Conservation (phyloP, 805 yeast species). For the Ogataea pignaliae region DNA sequence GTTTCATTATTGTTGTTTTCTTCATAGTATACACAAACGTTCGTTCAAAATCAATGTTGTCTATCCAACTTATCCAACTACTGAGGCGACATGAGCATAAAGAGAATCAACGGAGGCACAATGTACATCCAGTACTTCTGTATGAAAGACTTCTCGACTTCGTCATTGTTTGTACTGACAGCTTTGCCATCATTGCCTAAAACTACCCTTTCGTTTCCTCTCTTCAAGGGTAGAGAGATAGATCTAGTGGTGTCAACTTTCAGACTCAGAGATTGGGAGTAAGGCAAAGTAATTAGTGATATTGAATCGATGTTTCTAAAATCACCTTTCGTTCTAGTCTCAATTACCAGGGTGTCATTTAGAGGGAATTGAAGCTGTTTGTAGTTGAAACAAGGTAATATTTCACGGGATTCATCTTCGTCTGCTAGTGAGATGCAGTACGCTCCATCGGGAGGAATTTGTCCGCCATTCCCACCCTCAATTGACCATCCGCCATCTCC, state of each 20-base stretch:
- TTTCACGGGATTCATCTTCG: background rate
- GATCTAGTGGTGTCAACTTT: slow-evolving; percentile 3
- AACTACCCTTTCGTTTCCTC: slow-evolving; percentile 4
- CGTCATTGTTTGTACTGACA: slow-evolving; percentile 4
- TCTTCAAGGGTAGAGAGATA: slow-evolving; percentile 10
- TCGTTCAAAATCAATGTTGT: too few relatives aligned
- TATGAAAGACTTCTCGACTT: slow-evolving; percentile 39
- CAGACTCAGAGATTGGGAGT: slow-evolving; percentile 4
- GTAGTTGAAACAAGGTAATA: slow-evolving; percentile 21
- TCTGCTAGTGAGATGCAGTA: slow-evolving; percentile 18
- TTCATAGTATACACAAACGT: too few relatives aligned
- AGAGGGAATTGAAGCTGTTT: slow-evolving; percentile 15
- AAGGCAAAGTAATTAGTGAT: slow-evolving; percentile 8
- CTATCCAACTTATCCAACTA: background rate
- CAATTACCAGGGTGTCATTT: slow-evolving; percentile 14
- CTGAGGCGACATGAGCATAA: slow-evolving; percentile 26
- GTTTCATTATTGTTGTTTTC: too few relatives aligned
- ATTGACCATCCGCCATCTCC: slow-evolving; percentile 5
- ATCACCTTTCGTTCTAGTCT: background rate
- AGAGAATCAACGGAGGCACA: slow-evolving; percentile 43
- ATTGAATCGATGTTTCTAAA: slow-evolving; percentile 7
- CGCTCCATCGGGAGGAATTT: slow-evolving; percentile 2
- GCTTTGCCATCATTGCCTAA: slow-evolving; percentile 10
- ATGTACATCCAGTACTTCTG: slow-evolving; percentile 63
- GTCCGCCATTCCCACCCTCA: background rate